Conservation (phyloP, 2,329 filamentous ascomycete species). For the Rhexocercosporidium sp. region DNA sequence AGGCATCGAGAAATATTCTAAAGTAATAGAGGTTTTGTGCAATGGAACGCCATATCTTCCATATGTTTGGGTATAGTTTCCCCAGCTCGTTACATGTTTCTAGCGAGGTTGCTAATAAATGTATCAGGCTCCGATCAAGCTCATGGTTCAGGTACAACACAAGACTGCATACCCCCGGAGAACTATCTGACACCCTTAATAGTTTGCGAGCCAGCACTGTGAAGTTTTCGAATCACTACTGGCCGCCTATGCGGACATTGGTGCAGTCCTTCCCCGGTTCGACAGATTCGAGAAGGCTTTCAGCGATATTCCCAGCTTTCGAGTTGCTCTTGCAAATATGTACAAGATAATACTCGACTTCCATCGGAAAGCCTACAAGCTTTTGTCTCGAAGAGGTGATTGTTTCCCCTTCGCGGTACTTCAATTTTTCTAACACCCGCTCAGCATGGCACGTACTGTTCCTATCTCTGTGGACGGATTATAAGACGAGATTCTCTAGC, state of each 20-base stretch:
- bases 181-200: too few relatives aligned
- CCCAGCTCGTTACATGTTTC: too few relatives aligned
- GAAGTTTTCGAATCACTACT: too few relatives aligned
- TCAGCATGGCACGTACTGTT: background rate
- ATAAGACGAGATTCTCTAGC: background rate
- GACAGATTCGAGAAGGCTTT: background rate
- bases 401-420: too few relatives aligned
- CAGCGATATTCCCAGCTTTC: background rate
- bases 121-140: constrained; percentile 45
- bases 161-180: too few relatives aligned
- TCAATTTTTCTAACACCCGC: too few relatives aligned
- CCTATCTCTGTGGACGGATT: background rate
- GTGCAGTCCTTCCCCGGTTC: too few relatives aligned
- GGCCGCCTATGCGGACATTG: too few relatives aligned
- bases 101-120: too few relatives aligned
- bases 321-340: background rate
- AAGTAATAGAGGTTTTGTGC: constrained; percentile 49
- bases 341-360: background rate
- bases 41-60: constrained; percentile 53
- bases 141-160: constrained; percentile 42
- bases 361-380: background rate
- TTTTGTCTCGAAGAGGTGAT: background rate
- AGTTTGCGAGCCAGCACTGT: too few relatives aligned
- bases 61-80: constrained; percentile 53
- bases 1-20: constrained; percentile 49